Base-by-base conservation (phyloP, 2,329 filamentous ascomycete species). In the Cercospora nicotianae region DNA sequence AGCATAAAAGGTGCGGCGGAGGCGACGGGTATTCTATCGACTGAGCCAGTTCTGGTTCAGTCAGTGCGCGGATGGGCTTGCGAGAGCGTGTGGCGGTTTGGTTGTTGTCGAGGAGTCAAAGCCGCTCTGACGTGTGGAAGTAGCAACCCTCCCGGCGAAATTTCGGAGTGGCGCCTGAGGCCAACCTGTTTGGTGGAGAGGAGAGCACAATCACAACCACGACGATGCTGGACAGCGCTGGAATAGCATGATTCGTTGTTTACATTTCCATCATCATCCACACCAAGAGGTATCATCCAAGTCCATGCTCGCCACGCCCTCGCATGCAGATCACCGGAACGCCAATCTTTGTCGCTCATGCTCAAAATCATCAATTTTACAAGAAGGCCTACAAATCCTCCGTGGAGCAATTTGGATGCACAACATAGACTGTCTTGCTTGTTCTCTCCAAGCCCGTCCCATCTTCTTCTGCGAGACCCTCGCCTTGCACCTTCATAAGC, bases 371-470 rank as follows among this genome's bases (percentile, higher is more conserved):
- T 30, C 53, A 4, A 26, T 3, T 20, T n/a, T 3, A 13, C 23
- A 12, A 30, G 6, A 6, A 10, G 4, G 1, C 36, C 64, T 66
- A 71, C 61, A 71, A 64, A 30, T 85, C 83, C 72, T 97, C 94
- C 9, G 96, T 85, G 0, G 91, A 92, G 77, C 92, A 96, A 81
- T 98, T 98, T 67, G 95, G 95, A 82, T 99, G 95, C 73, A 99
- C 78, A 28, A 97, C 91, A 78, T 97, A 99, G 63, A 95, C 86
- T 4, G 91, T 83, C 75, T 83, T 84, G 45, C 59, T 61, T 77
- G 76, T 83, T 79, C 72, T 81, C 73, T 77, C 79, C 82, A 85
- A 39, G 82, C 79, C 69, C 85, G 86, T 72, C 81, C 89, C 90
- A 51, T 88, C 85, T 33, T 93, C 89, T 63, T 93, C 91, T 81